Conservation (phyloP, 371 early-diverging fungal species). For the Homolaphlyctis polyrhiza region DNA sequence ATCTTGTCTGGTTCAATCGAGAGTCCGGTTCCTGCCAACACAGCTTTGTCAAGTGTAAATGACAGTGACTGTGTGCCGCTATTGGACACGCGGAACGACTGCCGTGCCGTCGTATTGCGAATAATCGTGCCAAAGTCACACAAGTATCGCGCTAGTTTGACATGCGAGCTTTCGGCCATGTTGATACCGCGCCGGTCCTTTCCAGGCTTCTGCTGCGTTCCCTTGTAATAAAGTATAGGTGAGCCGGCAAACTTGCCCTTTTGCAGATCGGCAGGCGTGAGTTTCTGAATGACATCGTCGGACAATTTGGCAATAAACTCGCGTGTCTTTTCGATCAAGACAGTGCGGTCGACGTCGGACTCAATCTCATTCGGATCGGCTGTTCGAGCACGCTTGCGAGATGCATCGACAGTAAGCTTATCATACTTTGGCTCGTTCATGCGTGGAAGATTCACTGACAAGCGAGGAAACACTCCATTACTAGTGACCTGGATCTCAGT, state of each 20-base stretch:
- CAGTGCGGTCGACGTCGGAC: constrained; percentile 24
- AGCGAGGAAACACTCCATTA: constrained; percentile 27
- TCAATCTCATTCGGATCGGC: constrained; percentile 24
- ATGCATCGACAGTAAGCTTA: constrained; percentile 4
- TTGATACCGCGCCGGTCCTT: constrained; percentile 23
- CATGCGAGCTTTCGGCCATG: constrained; percentile 28
- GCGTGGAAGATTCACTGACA: constrained; percentile 25
- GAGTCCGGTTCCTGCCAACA: constrained; percentile 34
- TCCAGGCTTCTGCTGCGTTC: constrained; percentile 12
- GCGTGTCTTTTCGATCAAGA: constrained; percentile 23
- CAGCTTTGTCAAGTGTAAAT: constrained; percentile 29
- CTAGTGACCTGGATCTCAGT: constrained; percentile 28
- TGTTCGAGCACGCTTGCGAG: background rate
- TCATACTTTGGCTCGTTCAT: constrained; percentile 23
- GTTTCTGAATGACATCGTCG: constrained; percentile 22
- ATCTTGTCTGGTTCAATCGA: constrained; percentile 45
- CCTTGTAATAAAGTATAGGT: constrained; percentile 25
- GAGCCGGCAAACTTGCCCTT: constrained; percentile 33
- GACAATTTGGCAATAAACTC: constrained; percentile 20
- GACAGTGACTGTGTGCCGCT: constrained; percentile 21
- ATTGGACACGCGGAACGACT: constrained; percentile 32
- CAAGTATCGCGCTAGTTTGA: constrained; percentile 25
- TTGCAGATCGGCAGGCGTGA: background rate
- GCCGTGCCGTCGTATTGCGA: constrained; percentile 29
- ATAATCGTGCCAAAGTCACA: constrained; percentile 51